Base-by-base conservation (phyloP, 768 basidiomycete species). In the Boletus patriciae region DNA sequence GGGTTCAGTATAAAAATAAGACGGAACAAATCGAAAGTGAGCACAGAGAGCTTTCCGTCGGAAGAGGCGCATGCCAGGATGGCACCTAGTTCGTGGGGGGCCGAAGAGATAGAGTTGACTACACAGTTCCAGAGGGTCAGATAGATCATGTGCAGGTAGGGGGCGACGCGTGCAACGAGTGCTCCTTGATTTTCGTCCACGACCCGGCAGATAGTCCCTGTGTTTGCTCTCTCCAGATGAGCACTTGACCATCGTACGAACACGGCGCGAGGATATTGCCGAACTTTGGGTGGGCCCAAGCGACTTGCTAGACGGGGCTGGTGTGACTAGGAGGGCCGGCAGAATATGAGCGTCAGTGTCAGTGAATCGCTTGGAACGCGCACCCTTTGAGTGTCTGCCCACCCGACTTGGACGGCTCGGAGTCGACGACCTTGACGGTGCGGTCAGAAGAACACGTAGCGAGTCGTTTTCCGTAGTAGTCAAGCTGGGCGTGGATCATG, bases 401-500 rank as follows among this genome's bases (percentile, higher is more conserved):
- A 5, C 73, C 76, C 33, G 83, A 76, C 61, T 83, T 80, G 71
- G 86, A 84, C 13, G 87, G 73, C 63, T 95, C 91, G 27, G 93
- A 94, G 46, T 94, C 90, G 40, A 95, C 85, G 18, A 98, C 87
- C 66, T 93, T 90, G 60, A 99, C 89, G 0, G 93, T 96, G 51
- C 94, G 82, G 76, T 99, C 97, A 0, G 93, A 95, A 1, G 93
- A 96, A 70, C 95, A 97, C 1, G 97, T 98, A 6, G 97, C 97
- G 4, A 99, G 85, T 42, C 95, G 85, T 73, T 94, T 94, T 34
- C 94, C 95, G 65, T 97, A 97, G 79, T 97, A 98, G 75, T 99
- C 96, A n/a, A 99, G 78, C 66, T 98, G 97, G 19, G 96, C 95
- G 71, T 98, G 96, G 62, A 98, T 98, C 93, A 98, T 97, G 75